phyloP scores from a whole-genome alignment of 75 land plant genomes.

The Larix kaempferi region DNA sequence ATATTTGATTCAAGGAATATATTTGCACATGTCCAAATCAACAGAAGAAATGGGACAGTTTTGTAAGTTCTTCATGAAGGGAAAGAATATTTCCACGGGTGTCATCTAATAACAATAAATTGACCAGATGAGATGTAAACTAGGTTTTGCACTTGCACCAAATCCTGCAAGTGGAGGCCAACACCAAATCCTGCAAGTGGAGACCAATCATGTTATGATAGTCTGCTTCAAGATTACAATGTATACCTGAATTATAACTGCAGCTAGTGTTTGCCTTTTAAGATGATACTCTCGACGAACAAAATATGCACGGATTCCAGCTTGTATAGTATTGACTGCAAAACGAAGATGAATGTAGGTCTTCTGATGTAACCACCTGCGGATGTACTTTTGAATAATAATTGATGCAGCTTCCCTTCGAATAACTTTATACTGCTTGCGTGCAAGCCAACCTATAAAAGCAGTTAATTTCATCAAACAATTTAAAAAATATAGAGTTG shows the following conservation, averaged over 20 bases:
- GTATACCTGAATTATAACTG: constrained; percentile 36
- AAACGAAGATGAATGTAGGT: constrained; percentile 30
- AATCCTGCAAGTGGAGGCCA: neutral
- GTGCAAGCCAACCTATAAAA: constrained; percentile 69
- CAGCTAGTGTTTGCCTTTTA: constrained; percentile 28
- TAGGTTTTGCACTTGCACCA: neutral
- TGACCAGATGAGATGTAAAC: neutral
- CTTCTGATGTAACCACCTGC: constrained; percentile 51
- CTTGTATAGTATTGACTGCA: constrained; percentile 69
- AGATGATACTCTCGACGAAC: constrained; percentile 40
- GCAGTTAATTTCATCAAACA: neutral
- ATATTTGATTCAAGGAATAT: neutral
- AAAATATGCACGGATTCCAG: constrained; percentile 63
- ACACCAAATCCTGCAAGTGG: neutral
- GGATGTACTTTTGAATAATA: constrained; percentile 67
- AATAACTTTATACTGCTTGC: constrained; percentile 46
- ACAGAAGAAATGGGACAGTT: neutral
- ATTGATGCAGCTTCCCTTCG: constrained; percentile 69
- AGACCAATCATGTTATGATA: neutral
- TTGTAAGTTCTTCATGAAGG: neutral
- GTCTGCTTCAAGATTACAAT: no score
- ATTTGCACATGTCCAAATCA: neutral
- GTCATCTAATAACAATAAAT: no score
- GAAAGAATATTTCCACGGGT: neutral
- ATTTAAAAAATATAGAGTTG: neutral